phyloP scores from a whole-genome alignment of 805 yeast genomes.

The Cyberlindnera xylosilytica region DNA sequence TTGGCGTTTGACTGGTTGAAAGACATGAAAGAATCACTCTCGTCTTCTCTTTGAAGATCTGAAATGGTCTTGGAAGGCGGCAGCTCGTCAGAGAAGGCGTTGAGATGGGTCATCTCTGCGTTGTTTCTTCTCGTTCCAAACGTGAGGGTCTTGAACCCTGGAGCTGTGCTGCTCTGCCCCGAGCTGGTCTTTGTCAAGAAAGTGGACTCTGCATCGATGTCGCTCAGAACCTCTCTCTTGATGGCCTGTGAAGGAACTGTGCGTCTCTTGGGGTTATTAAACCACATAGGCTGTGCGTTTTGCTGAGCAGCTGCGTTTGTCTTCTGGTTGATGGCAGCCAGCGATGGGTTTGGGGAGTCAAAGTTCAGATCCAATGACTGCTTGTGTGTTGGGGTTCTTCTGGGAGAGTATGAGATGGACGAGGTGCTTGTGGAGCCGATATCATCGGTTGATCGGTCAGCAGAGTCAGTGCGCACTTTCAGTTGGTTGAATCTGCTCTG shows the following conservation, averaged over 20 bases:
- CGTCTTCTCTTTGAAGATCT: slow-evolving; percentile 40
- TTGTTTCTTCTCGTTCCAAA: slow-evolving; percentile 36
- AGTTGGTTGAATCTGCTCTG: slow-evolving; percentile 23
- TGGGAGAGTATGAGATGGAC: slow-evolving; percentile 17
- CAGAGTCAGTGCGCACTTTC: slow-evolving; percentile 15
- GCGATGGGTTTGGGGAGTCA: slow-evolving; percentile 20
- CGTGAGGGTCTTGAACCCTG: slow-evolving; percentile 36
- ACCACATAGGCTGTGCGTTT: slow-evolving; percentile 33
- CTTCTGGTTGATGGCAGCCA: slow-evolving; percentile 25
- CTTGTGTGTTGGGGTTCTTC: slow-evolving; percentile 28
- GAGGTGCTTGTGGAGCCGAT: slow-evolving; percentile 14
- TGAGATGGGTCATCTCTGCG: slow-evolving; percentile 24
- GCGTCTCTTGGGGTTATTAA: slow-evolving; percentile 42
- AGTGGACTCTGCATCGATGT: slow-evolving; percentile 23
- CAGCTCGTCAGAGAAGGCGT: slow-evolving; percentile 36
- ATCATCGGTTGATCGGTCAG: slow-evolving; percentile 24
- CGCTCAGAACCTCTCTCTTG: slow-evolving; percentile 35
- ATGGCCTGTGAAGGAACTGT: slow-evolving; percentile 45
- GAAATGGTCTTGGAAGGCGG: slow-evolving; percentile 40
- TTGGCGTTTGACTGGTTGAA: slow-evolving; percentile 16
- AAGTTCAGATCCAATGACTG: slow-evolving; percentile 18
- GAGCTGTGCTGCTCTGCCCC: slow-evolving; percentile 8
- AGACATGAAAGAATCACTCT: slow-evolving; percentile 21
- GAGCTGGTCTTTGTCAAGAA: slow-evolving; percentile 22
- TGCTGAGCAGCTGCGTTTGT: slow-evolving; percentile 11